Evolutionary conservation across 1,139 yeast species (phyloP).

Genomic region (Kurtzmaniella quercitrusa): DNA sequence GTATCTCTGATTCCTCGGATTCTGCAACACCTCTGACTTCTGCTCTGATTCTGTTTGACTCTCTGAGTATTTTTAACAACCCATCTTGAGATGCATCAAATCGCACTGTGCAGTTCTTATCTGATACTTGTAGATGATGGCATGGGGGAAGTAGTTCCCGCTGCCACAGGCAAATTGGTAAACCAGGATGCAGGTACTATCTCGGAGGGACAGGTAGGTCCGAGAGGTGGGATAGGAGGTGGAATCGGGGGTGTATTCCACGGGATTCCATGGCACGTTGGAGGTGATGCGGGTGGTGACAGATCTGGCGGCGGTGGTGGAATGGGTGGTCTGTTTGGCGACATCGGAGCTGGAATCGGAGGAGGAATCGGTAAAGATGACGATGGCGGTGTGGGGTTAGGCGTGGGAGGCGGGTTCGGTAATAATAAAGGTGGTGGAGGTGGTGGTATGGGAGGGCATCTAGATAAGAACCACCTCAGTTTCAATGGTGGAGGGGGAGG

Average conservation of each 20-base stretch:
- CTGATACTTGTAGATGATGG: neutral
- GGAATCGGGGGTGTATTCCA: neutral
- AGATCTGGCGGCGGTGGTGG: neutral
- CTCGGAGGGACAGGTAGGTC: neutral
- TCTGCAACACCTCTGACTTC: too few species aligned
- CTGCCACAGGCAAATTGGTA: neutral
- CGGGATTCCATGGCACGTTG: neutral
- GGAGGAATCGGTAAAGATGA: neutral
- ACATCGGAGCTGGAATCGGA: neutral
- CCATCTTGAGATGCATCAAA: neutral
- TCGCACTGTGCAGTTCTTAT: neutral
- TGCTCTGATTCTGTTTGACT: too few species aligned
- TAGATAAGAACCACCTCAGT: neutral
- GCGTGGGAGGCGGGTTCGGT: neutral
- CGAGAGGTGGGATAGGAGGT: neutral
- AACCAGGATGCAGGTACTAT: neutral
- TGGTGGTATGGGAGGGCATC: neutral
- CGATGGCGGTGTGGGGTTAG: neutral
- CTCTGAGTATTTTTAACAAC: too few species aligned
- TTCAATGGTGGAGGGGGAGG: neutral
- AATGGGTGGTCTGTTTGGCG: neutral
- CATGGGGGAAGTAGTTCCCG: neutral
- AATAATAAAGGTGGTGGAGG: neutral
- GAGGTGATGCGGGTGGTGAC: neutral
- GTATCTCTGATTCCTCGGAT: too few species aligned